Evolutionary conservation across 345 rosid genomes (phyloP).

Genomic region (Sisymbrium irio): DNA sequence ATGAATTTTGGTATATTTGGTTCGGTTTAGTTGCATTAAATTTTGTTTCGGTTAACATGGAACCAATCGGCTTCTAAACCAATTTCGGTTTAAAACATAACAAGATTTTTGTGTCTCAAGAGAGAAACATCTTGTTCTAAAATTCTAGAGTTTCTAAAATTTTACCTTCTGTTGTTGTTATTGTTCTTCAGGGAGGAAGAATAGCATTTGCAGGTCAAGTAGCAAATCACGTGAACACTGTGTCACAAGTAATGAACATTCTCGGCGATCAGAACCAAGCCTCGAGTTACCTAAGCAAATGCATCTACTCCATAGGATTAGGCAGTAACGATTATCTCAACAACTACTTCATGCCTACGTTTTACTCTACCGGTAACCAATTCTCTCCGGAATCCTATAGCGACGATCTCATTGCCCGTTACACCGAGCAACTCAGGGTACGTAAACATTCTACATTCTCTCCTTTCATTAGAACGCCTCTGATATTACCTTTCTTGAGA

Average conservation of each 20-base stretch:
- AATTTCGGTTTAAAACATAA: background rate
- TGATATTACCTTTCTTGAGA: background rate
- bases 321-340: constrained; percentile 97
- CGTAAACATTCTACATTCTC: background rate
- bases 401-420: constrained; percentile 51
- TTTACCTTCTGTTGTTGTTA: background rate
- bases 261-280: constrained; percentile 57
- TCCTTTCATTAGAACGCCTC: background rate
- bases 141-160: background rate
- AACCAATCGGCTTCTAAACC: background rate
- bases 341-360: constrained; percentile 84
- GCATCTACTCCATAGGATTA: constrained; percentile 69
- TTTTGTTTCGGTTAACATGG: background rate
- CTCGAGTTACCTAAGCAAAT: constrained; percentile 55
- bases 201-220: constrained; percentile 78
- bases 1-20: background rate
- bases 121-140: background rate
- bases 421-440: constrained; percentile 66
- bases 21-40: background rate
- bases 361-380: constrained; percentile 52
- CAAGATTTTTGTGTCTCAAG: background rate
- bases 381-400: constrained; percentile 60
- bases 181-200: constrained; percentile 58
- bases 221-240: constrained; percentile 60
- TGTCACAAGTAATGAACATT: constrained; percentile 51